These are phyloP conservation scores for Ascochyta clinopodiicola DNA, from an alignment of 2,329 filamentous ascomycete genomes.

Conservation along the genomic window DNA sequence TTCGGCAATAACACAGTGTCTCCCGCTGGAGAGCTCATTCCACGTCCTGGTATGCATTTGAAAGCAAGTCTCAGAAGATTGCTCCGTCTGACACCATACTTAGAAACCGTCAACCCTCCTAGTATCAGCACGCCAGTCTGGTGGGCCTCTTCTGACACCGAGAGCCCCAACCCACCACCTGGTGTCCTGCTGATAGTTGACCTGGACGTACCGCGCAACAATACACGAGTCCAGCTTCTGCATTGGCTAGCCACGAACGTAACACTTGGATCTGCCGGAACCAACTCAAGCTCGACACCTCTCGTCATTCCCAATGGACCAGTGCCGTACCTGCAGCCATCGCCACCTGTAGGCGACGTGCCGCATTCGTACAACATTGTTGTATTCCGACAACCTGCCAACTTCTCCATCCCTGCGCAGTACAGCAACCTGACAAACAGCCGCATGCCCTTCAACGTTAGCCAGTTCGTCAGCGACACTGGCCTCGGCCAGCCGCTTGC, in stretches of 20 bases:
- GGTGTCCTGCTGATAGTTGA: constrained; percentile 41
- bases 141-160: constrained; percentile 6
- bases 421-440: constrained; percentile 32
- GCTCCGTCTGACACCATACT: not conserved
- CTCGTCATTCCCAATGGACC: constrained; percentile 13
- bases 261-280: constrained; percentile 20
- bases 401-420: constrained; percentile 34
- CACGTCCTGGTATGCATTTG: constrained; percentile 35
- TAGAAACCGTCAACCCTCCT: constrained; percentile 36
- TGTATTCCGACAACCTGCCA: constrained; percentile 33
- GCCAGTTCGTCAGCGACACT: constrained; percentile 43
- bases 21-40: constrained; percentile 42
- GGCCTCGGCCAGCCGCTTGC: constrained; percentile 40
- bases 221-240: constrained; percentile 36
- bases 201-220: constrained; percentile 40
- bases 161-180: not conserved
- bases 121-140: constrained; percentile 32
- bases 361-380: constrained; percentile 40
- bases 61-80: not conserved
- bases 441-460: constrained; percentile 45
- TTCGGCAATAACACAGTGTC: constrained; percentile 43
- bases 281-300: constrained; percentile 10
- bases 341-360: constrained; percentile 37
- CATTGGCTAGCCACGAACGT: constrained; percentile 42
- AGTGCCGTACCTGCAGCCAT: constrained; percentile 31